Evolutionary conservation across 164 flowering plant species (phyloP), one percentile per base, ranked within the genome.

Genomic region (Dillenia turbinata): DNA sequence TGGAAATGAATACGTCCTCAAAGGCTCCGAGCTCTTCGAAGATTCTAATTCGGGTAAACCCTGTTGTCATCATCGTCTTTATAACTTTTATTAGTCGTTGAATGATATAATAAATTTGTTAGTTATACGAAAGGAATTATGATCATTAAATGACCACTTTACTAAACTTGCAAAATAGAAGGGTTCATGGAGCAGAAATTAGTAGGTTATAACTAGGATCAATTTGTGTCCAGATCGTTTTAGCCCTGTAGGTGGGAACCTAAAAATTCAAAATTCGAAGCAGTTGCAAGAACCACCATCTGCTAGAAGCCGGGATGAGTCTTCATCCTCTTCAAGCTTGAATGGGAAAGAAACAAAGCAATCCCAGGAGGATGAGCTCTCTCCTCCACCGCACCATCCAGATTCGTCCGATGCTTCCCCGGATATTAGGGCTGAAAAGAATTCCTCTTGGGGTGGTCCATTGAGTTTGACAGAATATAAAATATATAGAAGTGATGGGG

Each of bases 21-120:
- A 95, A 71, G 99, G 99, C 58, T 92, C 99, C 8, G 97, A 95
- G 76, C 79, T 95, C 50, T 76, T 89, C 56, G 94, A 89, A 58
- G 96, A 85, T 14, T 73, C 83, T 46, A 80, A 75, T 65, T 79
- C 95, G 64, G 92, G 95, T 88, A 69, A 63, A 15, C 15, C 7
- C 40, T 33, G 40, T 33, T 33, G 40, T 33, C 40, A 33, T 33
- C 7, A 0, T 33, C 40, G 5, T 33, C 40, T 33, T 33, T 33
- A 33, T 33, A 4, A 4, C 40, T 5, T 33, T 33, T 33, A 33
- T 11, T 5, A 33, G 40, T 33, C 7, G 7, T 33, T 33, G 40
- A 33, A 33, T 33, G 40, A 7, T 33, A 5, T 6, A 33, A 33
- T 33, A 33, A 33, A 33, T 33, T 33, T 33, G 40, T 33, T 33